These are phyloP conservation scores for Diatrype stigma DNA, from an alignment of 2,329 filamentous ascomycete genomes.

Conservation along the genomic window DNA sequence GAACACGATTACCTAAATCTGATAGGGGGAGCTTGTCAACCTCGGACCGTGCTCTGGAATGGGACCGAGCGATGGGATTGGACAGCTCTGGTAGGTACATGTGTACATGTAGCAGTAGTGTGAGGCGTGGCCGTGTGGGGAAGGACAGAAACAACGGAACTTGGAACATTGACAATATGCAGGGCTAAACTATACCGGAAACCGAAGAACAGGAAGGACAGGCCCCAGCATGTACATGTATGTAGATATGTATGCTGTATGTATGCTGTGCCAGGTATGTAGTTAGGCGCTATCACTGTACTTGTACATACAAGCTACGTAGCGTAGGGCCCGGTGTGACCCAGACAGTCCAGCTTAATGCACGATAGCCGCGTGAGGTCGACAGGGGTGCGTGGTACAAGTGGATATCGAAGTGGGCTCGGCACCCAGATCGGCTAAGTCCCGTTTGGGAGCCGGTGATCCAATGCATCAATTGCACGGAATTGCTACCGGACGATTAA, in stretches of 20 bases:
- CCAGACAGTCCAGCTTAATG: conserved; percentile 18
- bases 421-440: background rate
- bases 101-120: background rate
- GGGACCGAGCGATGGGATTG: background rate
- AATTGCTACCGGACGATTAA: no score
- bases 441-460: background rate
- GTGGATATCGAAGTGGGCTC: background rate
- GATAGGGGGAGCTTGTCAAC: background rate
- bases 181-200: background rate
- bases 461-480: no score
- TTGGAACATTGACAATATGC: background rate
- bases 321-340: background rate
- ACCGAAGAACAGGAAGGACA: background rate
- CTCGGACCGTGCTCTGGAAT: background rate
- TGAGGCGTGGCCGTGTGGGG: background rate
- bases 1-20: background rate
- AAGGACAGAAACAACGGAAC: conserved; percentile 1
- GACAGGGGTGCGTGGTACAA: conserved; percentile 7
- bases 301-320: no score
- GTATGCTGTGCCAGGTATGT: no score
- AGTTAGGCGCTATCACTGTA: no score
- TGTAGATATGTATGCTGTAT: no score
- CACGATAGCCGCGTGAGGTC: conserved; percentile 22
- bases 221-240: no score
- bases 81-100: background rate